A percentile compares a stretch with the other conserved stretches of the same genome.
Evolutionary conservation across 164 flowering plant species (phyloP).

Genomic region (Macadamia integrifolia): DNA sequence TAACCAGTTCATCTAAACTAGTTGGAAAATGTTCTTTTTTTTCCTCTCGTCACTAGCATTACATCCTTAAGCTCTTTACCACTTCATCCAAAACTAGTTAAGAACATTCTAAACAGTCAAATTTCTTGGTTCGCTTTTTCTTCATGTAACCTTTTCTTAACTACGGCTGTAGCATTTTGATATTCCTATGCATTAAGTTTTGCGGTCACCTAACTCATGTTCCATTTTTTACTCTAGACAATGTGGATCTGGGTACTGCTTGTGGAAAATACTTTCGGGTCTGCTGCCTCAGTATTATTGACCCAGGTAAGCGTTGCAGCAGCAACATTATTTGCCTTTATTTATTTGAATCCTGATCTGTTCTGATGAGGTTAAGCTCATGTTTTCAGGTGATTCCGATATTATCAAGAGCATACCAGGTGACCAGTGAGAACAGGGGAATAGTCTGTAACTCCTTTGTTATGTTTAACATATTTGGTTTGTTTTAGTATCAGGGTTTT

Average conservation of each 20-base stretch:
- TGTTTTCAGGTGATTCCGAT: slow-evolving; percentile 43
- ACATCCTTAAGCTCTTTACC: no score
- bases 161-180: no score
- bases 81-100: no score
- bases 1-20: no score
- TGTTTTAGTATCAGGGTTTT: background rate
- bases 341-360: no score
- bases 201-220: background rate
- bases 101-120: no score
- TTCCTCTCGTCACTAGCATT: no score
- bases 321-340: background rate
- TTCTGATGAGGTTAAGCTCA: background rate
- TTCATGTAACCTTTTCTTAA: no score
- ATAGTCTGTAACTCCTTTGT: background rate
- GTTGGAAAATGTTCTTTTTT: no score
- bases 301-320: slow-evolving; percentile 29
- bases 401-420: slow-evolving; percentile 40
- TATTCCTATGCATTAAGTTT: no score
- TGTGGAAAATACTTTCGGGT: slow-evolving; percentile 54
- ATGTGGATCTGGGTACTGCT: slow-evolving; percentile 54
- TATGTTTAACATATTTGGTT: background rate
- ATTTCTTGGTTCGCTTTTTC: no score
- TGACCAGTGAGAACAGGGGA: slow-evolving; percentile 20
- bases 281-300: slow-evolving; percentile 47
- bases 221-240: slow-evolving; percentile 25